Base-by-base conservation (phyloP, 805 yeast species). In the Yarrowia yakushimensis region DNA sequence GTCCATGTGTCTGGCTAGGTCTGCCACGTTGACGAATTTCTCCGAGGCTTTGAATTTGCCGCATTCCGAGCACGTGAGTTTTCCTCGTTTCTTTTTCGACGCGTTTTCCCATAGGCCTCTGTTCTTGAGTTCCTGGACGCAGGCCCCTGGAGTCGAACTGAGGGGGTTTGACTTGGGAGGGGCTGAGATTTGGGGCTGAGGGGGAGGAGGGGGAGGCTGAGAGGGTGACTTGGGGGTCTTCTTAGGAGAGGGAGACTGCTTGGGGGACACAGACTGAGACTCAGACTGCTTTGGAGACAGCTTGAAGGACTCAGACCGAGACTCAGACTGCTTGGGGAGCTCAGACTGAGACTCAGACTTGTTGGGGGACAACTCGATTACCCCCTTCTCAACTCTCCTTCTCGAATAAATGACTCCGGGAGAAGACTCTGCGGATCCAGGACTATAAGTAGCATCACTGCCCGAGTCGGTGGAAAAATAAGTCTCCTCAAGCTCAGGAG, bases 1-100 rank as follows among this genome's bases (percentile, higher is more conserved):
- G 33, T 52, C 59, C 43, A 52, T 23, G 20, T 52, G 59, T 18
- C 17, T 33, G 3, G 59, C 59, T 2, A 52, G 43, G 31, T 52
- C 43, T 7, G 43, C 59, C 13, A 36, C 9, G 4, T 34, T 28
- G 18, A 23, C 25, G 33, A n/a, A 36, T n/a, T 36, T 34, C 7
- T 34, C 39, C 12, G 43, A 23, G 12, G 12, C 12, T 12, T 33
- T 31, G 59, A 20, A 34, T 15, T 52, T 52, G 25, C 59, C 59
- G 18, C 59, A 52, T 17, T 52, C 59, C 15, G 59, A 52, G 10
- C 59, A 52, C 18, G 59, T 2, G 9, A 52, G 33, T 13, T 34
- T 52, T 10, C 59, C 59, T 4, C 59, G 42, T 25, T 52, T 52
- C 22, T 36, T 52, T 18, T 23, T 23, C 39, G n/a, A 18, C 2